A percentile compares a stretch with the other conserved stretches of the same genome.
phyloP scores from a whole-genome alignment of 176 grass and related monocot species.

The Raddia guianensis region DNA sequence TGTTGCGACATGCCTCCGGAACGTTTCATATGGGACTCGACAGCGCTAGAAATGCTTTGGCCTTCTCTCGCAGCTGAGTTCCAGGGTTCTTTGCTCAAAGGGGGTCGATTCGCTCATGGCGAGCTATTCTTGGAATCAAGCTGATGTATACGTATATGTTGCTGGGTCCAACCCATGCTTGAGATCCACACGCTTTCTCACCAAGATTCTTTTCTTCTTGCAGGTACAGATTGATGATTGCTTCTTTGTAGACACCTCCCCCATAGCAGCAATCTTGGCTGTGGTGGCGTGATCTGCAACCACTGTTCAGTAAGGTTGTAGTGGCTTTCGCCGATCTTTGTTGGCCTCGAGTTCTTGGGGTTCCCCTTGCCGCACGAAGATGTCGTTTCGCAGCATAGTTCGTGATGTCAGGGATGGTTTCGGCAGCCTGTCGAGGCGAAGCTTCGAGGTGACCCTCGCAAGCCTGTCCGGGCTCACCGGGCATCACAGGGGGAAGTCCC shows the following conservation, averaged over 20 bases:
- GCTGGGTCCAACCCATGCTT: background rate
- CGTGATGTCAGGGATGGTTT: constrained; percentile 87
- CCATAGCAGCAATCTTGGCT: background rate
- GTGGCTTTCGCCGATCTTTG: background rate
- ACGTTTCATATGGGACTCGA: background rate
- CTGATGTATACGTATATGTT: background rate
- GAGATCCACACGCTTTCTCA: constrained; percentile 42
- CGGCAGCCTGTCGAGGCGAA: constrained; percentile 80
- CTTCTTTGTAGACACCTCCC: background rate
- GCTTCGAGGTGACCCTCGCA: constrained; percentile 83
- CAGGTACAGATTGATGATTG: constrained; percentile 38
- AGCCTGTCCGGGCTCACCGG: constrained; percentile 63
- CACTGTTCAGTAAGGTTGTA: constrained; percentile 33
- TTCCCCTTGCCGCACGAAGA: constrained; percentile 27
- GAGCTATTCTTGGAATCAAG: background rate
- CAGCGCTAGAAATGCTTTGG: background rate
- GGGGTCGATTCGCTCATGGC: background rate
- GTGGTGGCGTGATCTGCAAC: constrained; percentile 18
- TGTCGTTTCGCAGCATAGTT: constrained; percentile 94
- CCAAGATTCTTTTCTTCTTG: constrained; percentile 28
- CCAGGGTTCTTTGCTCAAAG: too few species aligned
- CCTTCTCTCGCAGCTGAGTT: background rate
- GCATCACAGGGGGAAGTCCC: constrained; percentile 56
- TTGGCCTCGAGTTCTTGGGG: constrained; percentile 5
- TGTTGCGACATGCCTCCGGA: constrained; percentile 25